Conservation (phyloP, 257 asterid species). For the Mitragyna speciosa region DNA sequence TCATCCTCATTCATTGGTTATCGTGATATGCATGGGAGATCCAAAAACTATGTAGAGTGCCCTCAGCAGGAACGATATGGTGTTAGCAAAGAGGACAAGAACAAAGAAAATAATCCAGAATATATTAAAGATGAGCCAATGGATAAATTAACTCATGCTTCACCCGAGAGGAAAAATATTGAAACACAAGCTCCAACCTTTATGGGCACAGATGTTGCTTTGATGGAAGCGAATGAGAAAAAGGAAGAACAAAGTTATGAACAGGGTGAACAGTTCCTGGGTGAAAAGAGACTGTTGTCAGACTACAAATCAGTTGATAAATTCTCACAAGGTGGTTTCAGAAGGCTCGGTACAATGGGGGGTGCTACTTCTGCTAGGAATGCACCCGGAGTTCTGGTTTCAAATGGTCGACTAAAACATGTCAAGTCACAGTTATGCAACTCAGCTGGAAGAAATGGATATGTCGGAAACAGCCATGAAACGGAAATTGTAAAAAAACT, state of each 20-base stretch:
- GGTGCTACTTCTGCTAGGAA: constrained; percentile 32
- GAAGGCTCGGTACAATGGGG: constrained; percentile 41
- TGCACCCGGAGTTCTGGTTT: constrained; percentile 40
- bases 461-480: constrained; percentile 20
- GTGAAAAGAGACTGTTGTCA: constrained; percentile 20
- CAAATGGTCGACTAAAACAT: constrained; percentile 50
- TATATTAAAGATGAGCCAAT: constrained; percentile 22
- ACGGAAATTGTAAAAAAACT: constrained; percentile 44
- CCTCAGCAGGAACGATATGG: constrained; percentile 26
- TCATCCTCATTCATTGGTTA: constrained; percentile 51
- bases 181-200: constrained; percentile 21
- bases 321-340: constrained; percentile 29
- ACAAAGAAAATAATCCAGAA: constrained; percentile 19
- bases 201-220: constrained; percentile 26
- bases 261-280: constrained; percentile 32
- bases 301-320: constrained; percentile 29
- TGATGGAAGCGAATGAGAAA: constrained; percentile 18
- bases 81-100: constrained; percentile 23
- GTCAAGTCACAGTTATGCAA: constrained; percentile 44
- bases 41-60: constrained; percentile 28
- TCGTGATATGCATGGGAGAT: constrained; percentile 34
- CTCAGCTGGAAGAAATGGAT: constrained; percentile 35
- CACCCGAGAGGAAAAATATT: constrained; percentile 21
- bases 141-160: constrained; percentile 11
- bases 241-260: constrained; percentile 16